These are phyloP conservation scores for barrel medic (Medicago truncatula) DNA, from an alignment of 306 rosid genomes.

Conservation along the genomic window MtrunA17r5.0-ANR NC_053042.1:49328001-49328500, in stretches of 20 bases:
- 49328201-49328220: neutral
- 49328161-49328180: neutral
- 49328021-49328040: too few species aligned
- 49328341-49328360: neutral
- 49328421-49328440: constrained; percentile 44
- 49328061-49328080: too few species aligned
- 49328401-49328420: constrained; percentile 34
- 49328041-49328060: too few species aligned
- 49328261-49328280: neutral
- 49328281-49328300: neutral
- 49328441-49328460: constrained; percentile 61
- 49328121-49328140: constrained; percentile 8
- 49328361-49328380: constrained; percentile 18
- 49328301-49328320: neutral
- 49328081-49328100: too few species aligned
- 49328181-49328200: neutral
- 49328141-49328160: neutral
- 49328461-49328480: constrained; percentile 57
- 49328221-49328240: neutral
- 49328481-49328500: constrained; percentile 58
- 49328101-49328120: neutral
- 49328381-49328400: constrained; percentile 17
- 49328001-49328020: too few species aligned
- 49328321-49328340: neutral
- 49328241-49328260: neutral